Evolutionary conservation across 2,329 filamentous ascomycete genomes (phyloP), one percentile per base, ranked within the genome.

Genomic region (Biscogniauxia sp.): DNA sequence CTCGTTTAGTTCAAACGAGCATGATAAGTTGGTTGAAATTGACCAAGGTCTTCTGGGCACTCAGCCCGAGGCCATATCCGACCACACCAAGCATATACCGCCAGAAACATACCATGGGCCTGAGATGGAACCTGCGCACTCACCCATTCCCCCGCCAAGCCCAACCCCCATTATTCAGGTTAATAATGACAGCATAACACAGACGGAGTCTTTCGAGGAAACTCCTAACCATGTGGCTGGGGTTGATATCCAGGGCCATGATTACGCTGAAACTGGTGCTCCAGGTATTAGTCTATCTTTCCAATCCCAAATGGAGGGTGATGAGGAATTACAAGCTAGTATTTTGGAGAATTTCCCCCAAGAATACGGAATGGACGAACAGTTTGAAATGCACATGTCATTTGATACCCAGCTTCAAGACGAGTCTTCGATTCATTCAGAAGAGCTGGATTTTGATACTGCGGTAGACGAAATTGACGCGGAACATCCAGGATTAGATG

Each of bases 311-410:
- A 70, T 71, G 66, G 68, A 70, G 50, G 13, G 68, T 32, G 70
- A 71, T 53, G 69, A 72, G 5, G 70, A 71, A 61, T 61, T 72
- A 5, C 70, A 72, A 54, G 70, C 70, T 53, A 72, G 70, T 49
- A 70, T 72, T 52, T 51, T 69, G 51, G 68, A 68, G 58, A 20
- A 64, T 53, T 68, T 64, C 1, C 61, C 63, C 19, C 25, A 64
- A 1, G 64, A 64, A 13, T 59, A 63, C 5, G 56, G 57, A 5
- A 45, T 54, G 13, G 5, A 20, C 20, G 51, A 58, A 25, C 28
- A 11, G 11, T 19, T 28, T 25, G 20, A n/a, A 41, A 59, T 53
- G 19, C 15, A 11, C 51, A 56, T n/a, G 37, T 6, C 19, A 25
- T 28, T 54, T 3, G 58, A 61, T 25, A 19, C 25, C 20, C 59